Conservation (phyloP, 2,329 filamentous ascomycete species). For the Fusarium napiforme region DNA sequence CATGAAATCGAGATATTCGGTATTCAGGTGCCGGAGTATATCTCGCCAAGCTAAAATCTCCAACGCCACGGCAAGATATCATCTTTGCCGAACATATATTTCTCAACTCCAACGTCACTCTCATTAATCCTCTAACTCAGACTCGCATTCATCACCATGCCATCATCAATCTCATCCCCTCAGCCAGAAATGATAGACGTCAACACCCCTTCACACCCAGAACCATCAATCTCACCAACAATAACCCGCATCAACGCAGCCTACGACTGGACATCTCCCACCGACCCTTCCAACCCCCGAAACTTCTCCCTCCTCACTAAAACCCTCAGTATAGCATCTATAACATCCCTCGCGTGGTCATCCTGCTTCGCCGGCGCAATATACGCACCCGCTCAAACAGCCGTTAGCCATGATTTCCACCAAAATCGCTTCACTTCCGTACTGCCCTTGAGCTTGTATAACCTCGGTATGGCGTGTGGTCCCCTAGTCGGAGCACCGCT, state of each 20-base stretch:
- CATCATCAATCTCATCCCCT: not conserved
- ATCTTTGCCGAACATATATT: not conserved
- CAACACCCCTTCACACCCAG: not conserved
- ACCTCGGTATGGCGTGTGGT: conserved; percentile 33
- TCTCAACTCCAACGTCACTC: not conserved
- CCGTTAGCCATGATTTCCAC: conserved; percentile 5
- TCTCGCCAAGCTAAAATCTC: not conserved
- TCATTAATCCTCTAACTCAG: rapidly evolving
- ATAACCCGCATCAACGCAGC: conserved; percentile 32
- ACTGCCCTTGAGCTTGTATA: conserved; percentile 17
- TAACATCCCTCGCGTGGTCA: conserved; percentile 7
- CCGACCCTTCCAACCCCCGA: conserved; percentile 26
- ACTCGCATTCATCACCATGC: rapidly evolving
- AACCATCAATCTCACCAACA: not conserved
- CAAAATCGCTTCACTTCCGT: not conserved
- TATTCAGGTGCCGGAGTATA: rapidly evolving
- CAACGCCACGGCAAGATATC: not conserved
- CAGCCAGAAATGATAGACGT: conserved; percentile 5
- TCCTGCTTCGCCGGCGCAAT: conserved; percentile 21
- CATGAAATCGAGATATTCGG: too few species aligned
- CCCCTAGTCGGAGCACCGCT: conserved; percentile 23
- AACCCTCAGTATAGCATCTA: conserved; percentile 14
- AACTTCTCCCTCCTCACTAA: conserved; percentile 8
- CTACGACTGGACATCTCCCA: conserved; percentile 25
- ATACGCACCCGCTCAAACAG: conserved; percentile 18